Conservation (phyloP, 225 moss, liverwort and hornwort genomes). For the Polytrichum commune region DNA sequence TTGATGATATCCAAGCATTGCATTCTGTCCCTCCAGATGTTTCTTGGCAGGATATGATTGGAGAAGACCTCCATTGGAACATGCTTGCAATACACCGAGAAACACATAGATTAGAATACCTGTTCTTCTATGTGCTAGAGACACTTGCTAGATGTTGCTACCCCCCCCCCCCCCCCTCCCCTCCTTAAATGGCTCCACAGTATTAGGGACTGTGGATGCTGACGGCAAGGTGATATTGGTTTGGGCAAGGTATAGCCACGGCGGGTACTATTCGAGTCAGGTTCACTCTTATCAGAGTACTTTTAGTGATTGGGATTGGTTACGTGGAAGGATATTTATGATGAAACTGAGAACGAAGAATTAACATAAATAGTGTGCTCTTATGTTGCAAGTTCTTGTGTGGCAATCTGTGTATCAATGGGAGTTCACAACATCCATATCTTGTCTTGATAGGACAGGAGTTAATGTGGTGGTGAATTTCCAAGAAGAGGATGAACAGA, state of each 20-base stretch:
- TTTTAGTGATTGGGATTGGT: conserved; percentile 5
- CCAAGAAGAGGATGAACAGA: too few species aligned
- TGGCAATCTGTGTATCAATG: too few species aligned
- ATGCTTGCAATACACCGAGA: neutral
- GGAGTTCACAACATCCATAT: too few species aligned
- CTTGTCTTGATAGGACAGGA: too few species aligned
- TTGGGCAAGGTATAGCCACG: conserved; percentile 1
- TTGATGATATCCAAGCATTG: neutral
- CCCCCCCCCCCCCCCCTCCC: too few species aligned
- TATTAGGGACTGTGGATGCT: too few species aligned
- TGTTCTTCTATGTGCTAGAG: neutral
- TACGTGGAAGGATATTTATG: neutral
- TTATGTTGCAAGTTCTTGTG: neutral
- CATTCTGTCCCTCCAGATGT: neutral
- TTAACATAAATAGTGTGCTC: neutral
- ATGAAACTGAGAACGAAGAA: neutral
- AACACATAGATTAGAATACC: neutral
- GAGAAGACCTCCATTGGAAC: neutral
- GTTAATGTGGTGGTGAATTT: too few species aligned
- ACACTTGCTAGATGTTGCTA: neutral
- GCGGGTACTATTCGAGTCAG: neutral
- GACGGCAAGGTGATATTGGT: neutral
- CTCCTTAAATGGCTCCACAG: neutral
- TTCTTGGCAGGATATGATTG: neutral
- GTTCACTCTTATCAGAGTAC: conserved; percentile 6